Base-by-base conservation (phyloP, 495 filamentous ascomycete species). In the Daldinia concentrica region DNA sequence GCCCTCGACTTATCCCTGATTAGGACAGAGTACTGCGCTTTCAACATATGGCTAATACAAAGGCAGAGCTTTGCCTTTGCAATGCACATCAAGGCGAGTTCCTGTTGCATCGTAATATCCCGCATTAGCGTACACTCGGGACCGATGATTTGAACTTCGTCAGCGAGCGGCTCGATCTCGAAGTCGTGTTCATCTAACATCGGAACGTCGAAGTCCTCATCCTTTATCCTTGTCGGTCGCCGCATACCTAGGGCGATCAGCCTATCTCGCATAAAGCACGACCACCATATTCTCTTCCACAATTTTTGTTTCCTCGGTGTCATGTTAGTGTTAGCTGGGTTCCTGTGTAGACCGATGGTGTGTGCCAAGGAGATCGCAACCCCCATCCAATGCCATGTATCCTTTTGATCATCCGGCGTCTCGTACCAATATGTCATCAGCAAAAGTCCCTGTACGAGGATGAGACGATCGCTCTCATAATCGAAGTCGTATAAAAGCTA, bases 251-350 rank as follows among this genome's bases (percentile, higher is more conserved):
- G 78, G 5, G 94, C 94, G 64, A 97, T 91, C 36, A 96, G 80
- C 45, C 93, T 91, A 79, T 97, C 94, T 45, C 93, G 89, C 85
- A 95, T 95, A 73, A 94, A 95, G 62, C 91, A 93, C 54, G 91
- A 94, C 94, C 94, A 97, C 94, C 93, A 97, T 62, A 97, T 93
- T 34, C 93, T 84, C 79, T 94, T 96, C 92, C 92, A 95, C 69
- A 97, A 82, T 66, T 87, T 89, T 73, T 92, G 90, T 76, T 88
- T 88, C 59, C 87, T 84, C 19, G 84, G 73, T 29, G 90, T 85
- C 90, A 95, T 93, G 64, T 85, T 88, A 27, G 79, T 76, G 43
- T 89, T 91, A 43, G 90, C 89, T 36, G 93, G 93, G 73, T 96
- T 90, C 48, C 91, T 89, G 78, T 96, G 91, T 2, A 95, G 82